These are phyloP conservation scores for Talaromyces liani DNA, from an alignment of 495 filamentous ascomycete species.

Conservation along the genomic window DNA sequence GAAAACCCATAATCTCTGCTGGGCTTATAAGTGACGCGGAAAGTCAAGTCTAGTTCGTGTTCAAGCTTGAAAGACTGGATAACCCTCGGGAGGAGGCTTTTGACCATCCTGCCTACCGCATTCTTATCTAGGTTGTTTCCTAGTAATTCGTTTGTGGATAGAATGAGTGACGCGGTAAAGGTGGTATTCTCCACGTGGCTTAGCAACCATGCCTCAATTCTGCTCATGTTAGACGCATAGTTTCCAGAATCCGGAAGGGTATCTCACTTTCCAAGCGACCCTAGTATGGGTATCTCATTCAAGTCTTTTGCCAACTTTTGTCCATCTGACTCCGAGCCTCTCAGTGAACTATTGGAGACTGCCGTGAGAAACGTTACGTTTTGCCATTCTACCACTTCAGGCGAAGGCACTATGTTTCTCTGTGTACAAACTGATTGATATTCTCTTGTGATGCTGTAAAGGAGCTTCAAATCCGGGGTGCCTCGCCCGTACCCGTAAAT, in stretches of 20 bases:
- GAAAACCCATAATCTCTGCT: too few species aligned
- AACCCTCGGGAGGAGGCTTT: background rate
- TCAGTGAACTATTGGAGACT: background rate
- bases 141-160: background rate
- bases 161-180: background rate
- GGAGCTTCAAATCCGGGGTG: background rate
- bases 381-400: constrained; percentile 3
- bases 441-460: background rate
- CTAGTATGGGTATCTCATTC: background rate
- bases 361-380: background rate
- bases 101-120: background rate
- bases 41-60: background rate
- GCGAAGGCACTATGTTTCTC: background rate
- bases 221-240: background rate
- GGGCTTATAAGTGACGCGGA: background rate
- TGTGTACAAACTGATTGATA: constrained; percentile 1
- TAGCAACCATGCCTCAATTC: background rate
- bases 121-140: background rate
- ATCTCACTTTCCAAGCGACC: background rate
- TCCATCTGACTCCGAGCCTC: background rate
- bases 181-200: background rate
- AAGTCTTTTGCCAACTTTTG: background rate
- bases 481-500: background rate
- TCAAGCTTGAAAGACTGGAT: constrained; percentile 5
- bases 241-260: background rate